Percentiles rank a stretch among this genome's conserved stretches.
phyloP scores from a whole-genome alignment of 257 asterid genomes.

The Osmanthus fragrans region DNA sequence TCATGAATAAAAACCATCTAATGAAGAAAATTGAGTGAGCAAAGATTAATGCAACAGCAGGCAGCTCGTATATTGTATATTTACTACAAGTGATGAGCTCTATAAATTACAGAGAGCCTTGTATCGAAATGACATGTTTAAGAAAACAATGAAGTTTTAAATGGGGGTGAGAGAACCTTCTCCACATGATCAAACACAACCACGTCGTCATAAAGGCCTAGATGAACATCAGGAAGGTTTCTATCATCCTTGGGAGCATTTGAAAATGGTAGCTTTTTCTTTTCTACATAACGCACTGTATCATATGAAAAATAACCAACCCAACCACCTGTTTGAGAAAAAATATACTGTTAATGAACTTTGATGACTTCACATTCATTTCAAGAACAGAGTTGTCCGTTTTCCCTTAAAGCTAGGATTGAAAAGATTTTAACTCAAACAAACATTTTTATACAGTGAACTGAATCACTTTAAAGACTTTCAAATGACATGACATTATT shows the following conservation, averaged over 20 bases:
- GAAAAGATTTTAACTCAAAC: conserved; percentile 3
- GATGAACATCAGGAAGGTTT: conserved; percentile 90
- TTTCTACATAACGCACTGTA: conserved; percentile 90
- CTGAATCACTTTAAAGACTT: not conserved
- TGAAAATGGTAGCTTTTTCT: conserved; percentile 83
- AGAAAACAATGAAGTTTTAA: conserved; percentile 11
- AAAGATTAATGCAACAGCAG: conserved; percentile 14
- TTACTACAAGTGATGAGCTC: conserved; percentile 11
- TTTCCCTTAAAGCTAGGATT: not conserved
- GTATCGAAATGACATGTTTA: not conserved
- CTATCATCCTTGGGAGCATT: conserved; percentile 90
- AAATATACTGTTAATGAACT: conserved; percentile 22
- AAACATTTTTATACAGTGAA: not conserved
- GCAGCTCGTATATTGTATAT: conserved; percentile 14
- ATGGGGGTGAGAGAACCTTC: conserved; percentile 55
- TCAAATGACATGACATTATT: not conserved
- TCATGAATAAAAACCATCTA: conserved; percentile 7
- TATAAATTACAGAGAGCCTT: conserved; percentile 1
- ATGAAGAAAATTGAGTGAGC: conserved; percentile 15
- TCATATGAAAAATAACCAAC: conserved; percentile 97
- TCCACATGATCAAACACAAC: conserved; percentile 97
- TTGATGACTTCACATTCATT: not conserved
- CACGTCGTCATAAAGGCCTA: conserved; percentile 93
- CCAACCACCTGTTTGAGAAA: conserved; percentile 88
- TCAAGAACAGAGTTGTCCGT: not conserved